phyloP scores from a whole-genome alignment of 495 filamentous ascomycete genomes.

The Penicillium atrosanguineum region DNA sequence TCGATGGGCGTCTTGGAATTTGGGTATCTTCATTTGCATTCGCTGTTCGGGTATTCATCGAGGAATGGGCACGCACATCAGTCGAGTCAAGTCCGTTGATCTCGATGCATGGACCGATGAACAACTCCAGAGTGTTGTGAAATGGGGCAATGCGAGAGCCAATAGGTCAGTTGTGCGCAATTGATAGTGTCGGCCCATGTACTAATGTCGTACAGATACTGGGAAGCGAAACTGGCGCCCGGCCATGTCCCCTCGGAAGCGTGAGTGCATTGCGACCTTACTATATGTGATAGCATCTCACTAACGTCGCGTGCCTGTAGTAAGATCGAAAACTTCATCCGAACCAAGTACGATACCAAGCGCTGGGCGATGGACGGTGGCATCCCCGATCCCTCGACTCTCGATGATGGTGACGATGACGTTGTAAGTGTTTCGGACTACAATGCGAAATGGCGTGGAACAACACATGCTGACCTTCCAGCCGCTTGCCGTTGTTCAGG shows the following conservation, averaged over 20 bases:
- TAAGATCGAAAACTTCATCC: constrained; percentile 99
- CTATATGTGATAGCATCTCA: not conserved
- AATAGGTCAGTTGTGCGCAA: constrained; percentile 66
- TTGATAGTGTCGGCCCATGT: constrained; percentile 1
- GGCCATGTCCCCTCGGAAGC: constrained; percentile 96
- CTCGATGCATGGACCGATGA: constrained; percentile 98
- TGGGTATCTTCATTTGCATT: constrained; percentile 95
- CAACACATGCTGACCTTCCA: constrained; percentile 31
- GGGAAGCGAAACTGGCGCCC: constrained; percentile 90
- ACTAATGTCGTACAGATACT: constrained; percentile 58
- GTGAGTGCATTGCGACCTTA: constrained; percentile 42
- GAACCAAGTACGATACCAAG: constrained; percentile 97
- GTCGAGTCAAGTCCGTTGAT: constrained; percentile 95
- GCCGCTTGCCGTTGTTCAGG: constrained; percentile 71
- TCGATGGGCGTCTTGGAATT: constrained; percentile 97
- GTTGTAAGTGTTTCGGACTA: constrained; percentile 45
- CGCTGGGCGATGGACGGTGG: constrained; percentile 97
- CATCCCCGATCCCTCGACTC: constrained; percentile 85
- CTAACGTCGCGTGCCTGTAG: constrained; percentile 28
- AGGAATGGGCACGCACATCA: constrained; percentile 98
- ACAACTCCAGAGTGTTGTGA: constrained; percentile 85
- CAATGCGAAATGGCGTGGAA: not conserved
- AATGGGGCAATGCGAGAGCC: constrained; percentile 91
- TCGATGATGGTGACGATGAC: constrained; percentile 83
- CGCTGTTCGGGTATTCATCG: constrained; percentile 97